These are phyloP conservation scores for Chalaropsis ovoidea DNA, from an alignment of 2,329 filamentous ascomycete genomes.

Conservation along the genomic window DNA sequence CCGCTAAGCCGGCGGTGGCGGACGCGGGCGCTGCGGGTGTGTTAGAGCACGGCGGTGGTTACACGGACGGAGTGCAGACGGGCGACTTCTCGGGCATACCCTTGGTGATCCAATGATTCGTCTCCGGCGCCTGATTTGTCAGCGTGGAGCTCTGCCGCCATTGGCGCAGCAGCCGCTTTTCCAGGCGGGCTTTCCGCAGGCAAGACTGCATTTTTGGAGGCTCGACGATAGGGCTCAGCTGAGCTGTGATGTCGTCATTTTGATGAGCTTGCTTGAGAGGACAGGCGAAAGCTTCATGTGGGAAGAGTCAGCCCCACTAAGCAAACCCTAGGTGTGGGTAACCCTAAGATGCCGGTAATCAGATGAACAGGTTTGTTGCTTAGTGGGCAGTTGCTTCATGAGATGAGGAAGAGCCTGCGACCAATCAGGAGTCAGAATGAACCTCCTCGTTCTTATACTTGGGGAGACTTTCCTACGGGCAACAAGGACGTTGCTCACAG, in stretches of 20 bases:
- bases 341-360: neutral
- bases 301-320: neutral
- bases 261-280: neutral
- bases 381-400: neutral
- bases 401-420: too few relatives aligned
- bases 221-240: neutral
- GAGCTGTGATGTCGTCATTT: neutral
- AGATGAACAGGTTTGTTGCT: neutral
- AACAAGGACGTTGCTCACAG: too few relatives aligned
- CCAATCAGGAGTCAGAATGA: too few relatives aligned
- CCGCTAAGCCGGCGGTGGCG: neutral
- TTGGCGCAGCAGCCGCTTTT: neutral
- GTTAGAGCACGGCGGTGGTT: neutral
- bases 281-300: neutral
- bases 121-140: neutral
- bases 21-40: neutral
- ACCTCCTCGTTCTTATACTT: too few relatives aligned
- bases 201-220: slow-evolving; percentile 8
- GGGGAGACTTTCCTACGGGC: too few relatives aligned
- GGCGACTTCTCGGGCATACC: neutral
- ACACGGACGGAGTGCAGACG: neutral
- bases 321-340: neutral
- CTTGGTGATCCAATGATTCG: slow-evolving; percentile 20
- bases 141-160: neutral
- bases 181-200: neutral